Evolutionary conservation across 257 asterid genomes (phyloP), one percentile per base, ranked within the genome.

Genomic region (Lithospermum erythrorhizon): DNA sequence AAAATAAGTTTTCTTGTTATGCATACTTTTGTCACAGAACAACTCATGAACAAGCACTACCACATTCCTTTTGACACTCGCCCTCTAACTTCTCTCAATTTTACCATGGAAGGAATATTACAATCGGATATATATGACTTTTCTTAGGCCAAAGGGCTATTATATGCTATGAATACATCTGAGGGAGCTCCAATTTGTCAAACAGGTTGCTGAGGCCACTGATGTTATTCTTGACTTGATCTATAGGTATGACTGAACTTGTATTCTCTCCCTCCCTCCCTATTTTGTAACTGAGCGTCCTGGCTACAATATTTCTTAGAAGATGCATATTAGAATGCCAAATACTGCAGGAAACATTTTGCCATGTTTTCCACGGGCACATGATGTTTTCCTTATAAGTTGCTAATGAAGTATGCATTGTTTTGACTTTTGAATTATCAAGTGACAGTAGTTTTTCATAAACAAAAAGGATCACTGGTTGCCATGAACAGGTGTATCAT

Each of bases 141-240:
- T 64, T 18, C 48, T 68, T 80, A 88, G 98, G 98, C 98, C 59
- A 91, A 88, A 81, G 98, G 97, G 62, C 89, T 91, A 54, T 97
- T 96, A 47, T 91, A 91, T 73, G 98, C 98, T 63, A 78, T 91
- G 65, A 91, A 85, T 75, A 79, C 98, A 9, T 30, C 72, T 0
- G 97, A 91, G 66, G 3, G 95, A 91, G 78, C 87, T 88, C n/a
- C 66, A 75, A n/a, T 83, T 88, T 70, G 94, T 86, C 72, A 81
- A 69, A 73, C 87, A 88, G 63, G 80, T 91, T 59, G 98, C 95
- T 47, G 85, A 84, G 74, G 65, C 87, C 32, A 86, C 98, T 9
- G 98, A 97, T 30, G 80, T 88, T 55, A 72, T 88, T 77, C 98
- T 91, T 54, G 98, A 91, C 72, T 95, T 97, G 9, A 95, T 91